Evolutionary conservation across 192 early-diverging fungal genomes (phyloP).

Genomic region (Coemansia sp.): DNA sequence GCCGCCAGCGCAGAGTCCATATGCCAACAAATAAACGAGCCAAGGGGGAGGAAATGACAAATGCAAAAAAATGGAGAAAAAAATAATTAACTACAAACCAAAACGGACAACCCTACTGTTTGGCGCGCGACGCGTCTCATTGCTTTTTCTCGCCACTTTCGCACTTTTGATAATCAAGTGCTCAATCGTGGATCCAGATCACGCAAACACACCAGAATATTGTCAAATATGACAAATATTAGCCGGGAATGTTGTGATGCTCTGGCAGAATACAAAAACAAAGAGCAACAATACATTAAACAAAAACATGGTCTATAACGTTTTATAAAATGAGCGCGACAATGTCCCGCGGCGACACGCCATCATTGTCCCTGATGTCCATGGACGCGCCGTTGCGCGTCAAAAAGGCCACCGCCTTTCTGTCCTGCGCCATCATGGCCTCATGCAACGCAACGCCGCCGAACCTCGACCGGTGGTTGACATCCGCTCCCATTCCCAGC

Average conservation of each 20-base stretch:
- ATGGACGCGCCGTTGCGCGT: constrained; percentile 30
- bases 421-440: constrained; percentile 45
- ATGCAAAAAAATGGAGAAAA: background rate
- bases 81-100: background rate
- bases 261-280: constrained; percentile 1
- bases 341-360: constrained; percentile 46
- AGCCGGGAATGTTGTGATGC: too few species aligned
- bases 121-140: background rate
- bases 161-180: too few species aligned
- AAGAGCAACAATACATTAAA: background rate
- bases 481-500: constrained; percentile 33
- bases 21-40: background rate
- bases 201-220: too few species aligned
- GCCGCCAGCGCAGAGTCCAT: constrained; percentile 35
- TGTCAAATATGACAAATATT: too few species aligned
- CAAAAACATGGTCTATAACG: background rate
- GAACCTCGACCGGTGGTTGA: constrained; percentile 41
- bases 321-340: constrained; percentile 30
- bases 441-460: constrained; percentile 47
- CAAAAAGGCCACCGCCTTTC: constrained; percentile 36
- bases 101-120: background rate
- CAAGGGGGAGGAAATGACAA: background rate
- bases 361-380: constrained; percentile 43
- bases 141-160: background rate
- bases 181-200: too few species aligned